phyloP scores from a whole-genome alignment of 495 filamentous ascomycete species.

The Penicillium diatomitis region DNA sequence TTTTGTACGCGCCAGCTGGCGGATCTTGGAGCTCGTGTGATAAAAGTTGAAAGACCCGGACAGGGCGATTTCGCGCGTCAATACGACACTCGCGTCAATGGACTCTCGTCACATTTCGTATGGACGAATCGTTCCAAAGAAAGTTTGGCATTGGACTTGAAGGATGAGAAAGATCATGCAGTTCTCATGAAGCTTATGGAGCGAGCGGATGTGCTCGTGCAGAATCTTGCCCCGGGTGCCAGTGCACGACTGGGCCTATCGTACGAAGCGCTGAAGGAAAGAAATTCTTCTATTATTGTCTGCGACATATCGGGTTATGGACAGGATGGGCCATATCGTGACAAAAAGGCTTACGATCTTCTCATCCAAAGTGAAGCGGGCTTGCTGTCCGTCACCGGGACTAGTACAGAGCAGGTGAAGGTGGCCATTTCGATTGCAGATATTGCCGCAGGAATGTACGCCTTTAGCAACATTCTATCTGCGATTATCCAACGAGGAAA shows the following conservation, averaged over 20 bases:
- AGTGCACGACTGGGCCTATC: slow-evolving; percentile 38
- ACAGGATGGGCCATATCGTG: slow-evolving; percentile 37
- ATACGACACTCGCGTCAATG: slow-evolving; percentile 40
- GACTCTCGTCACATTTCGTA: slow-evolving; percentile 41
- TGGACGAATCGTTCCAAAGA: slow-evolving; percentile 48
- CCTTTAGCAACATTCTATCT: slow-evolving; percentile 41
- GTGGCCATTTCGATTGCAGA: slow-evolving; percentile 45
- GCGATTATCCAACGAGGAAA: slow-evolving; percentile 38
- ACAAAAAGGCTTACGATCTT: slow-evolving; percentile 49
- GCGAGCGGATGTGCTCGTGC: slow-evolving; percentile 42
- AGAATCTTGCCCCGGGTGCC: slow-evolving; percentile 43
- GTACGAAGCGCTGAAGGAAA: slow-evolving; percentile 27
- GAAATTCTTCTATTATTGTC: slow-evolving; percentile 38
- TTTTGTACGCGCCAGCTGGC: slow-evolving; percentile 45
- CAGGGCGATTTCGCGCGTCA: slow-evolving; percentile 42
- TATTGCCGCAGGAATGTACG: slow-evolving; percentile 42
- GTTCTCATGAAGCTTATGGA: slow-evolving; percentile 35
- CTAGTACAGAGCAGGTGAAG: slow-evolving; percentile 36
- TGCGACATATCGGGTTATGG: slow-evolving; percentile 47
- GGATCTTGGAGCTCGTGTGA: slow-evolving; percentile 43
- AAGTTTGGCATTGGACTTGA: slow-evolving; percentile 39
- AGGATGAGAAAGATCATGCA: slow-evolving; percentile 28
- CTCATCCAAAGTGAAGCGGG: slow-evolving; percentile 47
- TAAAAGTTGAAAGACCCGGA: slow-evolving; percentile 42
- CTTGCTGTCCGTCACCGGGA: slow-evolving; percentile 42